Conservation (phyloP, 164 flowering plant genomes). For the Aristolochia fimbriata region DNA sequence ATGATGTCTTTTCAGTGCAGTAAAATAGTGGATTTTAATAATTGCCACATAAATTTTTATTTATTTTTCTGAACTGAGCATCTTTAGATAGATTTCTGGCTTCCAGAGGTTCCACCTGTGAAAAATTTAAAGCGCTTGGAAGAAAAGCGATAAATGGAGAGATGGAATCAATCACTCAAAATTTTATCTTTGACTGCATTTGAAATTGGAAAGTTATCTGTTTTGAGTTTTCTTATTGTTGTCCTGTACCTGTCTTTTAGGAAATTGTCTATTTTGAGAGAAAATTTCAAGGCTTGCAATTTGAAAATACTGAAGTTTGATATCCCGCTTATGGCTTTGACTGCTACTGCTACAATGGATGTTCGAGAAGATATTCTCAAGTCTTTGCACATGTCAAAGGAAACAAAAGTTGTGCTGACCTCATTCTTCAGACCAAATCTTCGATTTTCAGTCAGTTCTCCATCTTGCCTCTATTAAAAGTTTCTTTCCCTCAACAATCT, state of each 20-base stretch:
- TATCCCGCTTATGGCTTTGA: slow-evolving; percentile 90
- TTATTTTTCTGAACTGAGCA: too few relatives aligned
- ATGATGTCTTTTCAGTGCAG: too few relatives aligned
- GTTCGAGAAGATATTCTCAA: slow-evolving; percentile 74
- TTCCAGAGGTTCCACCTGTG: too few relatives aligned
- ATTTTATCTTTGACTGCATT: too few relatives aligned
- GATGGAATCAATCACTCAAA: too few relatives aligned
- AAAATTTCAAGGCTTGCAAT: slow-evolving; percentile 45
- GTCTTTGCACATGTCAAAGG: slow-evolving; percentile 62
- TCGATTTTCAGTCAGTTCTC: slow-evolving; percentile 57
- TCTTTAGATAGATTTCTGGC: too few relatives aligned
- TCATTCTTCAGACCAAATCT: slow-evolving; percentile 86
- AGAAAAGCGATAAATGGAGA: too few relatives aligned
- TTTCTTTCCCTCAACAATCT: background rate
- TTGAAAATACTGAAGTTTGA: slow-evolving; percentile 47
- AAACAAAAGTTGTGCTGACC: slow-evolving; percentile 63
- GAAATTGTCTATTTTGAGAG: slow-evolving; percentile 63
- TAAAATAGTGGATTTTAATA: too few relatives aligned
- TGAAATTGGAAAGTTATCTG: too few relatives aligned
- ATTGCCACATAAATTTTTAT: too few relatives aligned
- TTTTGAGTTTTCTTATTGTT: background rate
- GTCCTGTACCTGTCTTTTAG: slow-evolving; percentile 24
- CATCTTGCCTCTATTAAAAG: slow-evolving; percentile 1
- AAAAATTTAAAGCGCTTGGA: too few relatives aligned
- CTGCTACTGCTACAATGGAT: slow-evolving; percentile 79